phyloP scores from a whole-genome alignment of 2,329 filamentous ascomycete genomes.

The Cercospora nicotianae region DNA sequence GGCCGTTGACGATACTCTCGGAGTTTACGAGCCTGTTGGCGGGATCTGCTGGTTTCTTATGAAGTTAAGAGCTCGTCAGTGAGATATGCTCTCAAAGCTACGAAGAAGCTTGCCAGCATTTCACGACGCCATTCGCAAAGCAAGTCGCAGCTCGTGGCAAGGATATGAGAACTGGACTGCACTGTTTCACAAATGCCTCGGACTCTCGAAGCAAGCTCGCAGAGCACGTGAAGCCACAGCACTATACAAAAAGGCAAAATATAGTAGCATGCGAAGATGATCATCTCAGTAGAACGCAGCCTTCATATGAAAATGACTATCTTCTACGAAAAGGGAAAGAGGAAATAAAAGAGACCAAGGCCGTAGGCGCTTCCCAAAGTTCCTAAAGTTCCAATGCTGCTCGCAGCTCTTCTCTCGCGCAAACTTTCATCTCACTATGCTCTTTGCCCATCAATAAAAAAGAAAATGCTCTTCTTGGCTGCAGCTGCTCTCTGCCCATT shows the following conservation, averaged over 20 bases:
- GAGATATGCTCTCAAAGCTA: not conserved
- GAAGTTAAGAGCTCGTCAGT: not conserved
- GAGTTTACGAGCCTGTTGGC: not conserved
- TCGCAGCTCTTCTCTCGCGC: not conserved
- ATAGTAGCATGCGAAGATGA: not conserved
- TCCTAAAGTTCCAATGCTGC: not conserved
- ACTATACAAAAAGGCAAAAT: not conserved
- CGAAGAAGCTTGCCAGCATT: not conserved
- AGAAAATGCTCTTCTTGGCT: not conserved
- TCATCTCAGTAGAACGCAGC: not conserved
- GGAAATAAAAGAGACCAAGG: not conserved
- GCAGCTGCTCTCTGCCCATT: not conserved
- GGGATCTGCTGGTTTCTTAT: not conserved
- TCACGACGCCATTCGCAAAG: not conserved
- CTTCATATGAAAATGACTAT: constrained; percentile 4
- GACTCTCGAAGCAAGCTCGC: not conserved
- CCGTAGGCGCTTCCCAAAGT: not conserved
- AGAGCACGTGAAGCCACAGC: not conserved
- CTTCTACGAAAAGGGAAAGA: not conserved
- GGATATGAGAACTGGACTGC: no score
- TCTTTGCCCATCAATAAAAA: not conserved
- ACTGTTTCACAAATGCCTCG: no score
- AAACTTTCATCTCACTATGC: not conserved
- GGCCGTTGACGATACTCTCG: not conserved
- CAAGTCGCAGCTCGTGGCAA: not conserved